phyloP scores from a whole-genome alignment of 257 asterid genomes.

The Ophiorrhiza pumila region DNA sequence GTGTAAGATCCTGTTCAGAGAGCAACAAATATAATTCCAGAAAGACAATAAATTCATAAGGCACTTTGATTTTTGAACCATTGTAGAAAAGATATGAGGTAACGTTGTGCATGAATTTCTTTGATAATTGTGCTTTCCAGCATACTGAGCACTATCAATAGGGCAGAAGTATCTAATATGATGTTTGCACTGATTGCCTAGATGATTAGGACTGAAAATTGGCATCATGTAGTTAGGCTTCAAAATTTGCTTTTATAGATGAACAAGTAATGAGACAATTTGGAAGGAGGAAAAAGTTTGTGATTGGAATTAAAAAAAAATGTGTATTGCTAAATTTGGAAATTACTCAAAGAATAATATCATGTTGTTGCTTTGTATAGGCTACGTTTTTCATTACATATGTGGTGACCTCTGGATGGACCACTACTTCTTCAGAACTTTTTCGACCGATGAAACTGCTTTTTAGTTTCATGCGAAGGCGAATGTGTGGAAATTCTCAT shows the following conservation, averaged over 20 bases:
- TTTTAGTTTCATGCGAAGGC: slow-evolving; percentile 39
- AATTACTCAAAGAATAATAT: background rate
- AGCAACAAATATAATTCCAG: background rate
- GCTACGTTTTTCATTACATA: slow-evolving; percentile 94
- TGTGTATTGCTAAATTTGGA: background rate
- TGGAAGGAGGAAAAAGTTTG: background rate
- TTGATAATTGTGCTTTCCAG: background rate
- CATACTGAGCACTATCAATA: background rate
- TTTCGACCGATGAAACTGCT: slow-evolving; percentile 43
- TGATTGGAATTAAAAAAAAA: background rate
- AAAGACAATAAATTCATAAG: background rate
- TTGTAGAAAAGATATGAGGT: background rate
- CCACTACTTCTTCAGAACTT: slow-evolving; percentile 71
- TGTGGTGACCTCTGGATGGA: slow-evolving; percentile 99
- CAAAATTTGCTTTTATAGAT: background rate
- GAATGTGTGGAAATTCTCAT: slow-evolving; percentile 39
- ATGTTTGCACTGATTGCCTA: background rate
- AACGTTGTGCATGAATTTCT: background rate
- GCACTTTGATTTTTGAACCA: background rate
- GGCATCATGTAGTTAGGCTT: background rate
- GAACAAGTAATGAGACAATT: background rate
- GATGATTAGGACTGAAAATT: background rate
- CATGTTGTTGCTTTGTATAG: slow-evolving; percentile 34
- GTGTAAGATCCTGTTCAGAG: background rate
- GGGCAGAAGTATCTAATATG: background rate